Base-by-base conservation (phyloP, 768 basidiomycete genomes). In the Psilocybe cubensis region DNA sequence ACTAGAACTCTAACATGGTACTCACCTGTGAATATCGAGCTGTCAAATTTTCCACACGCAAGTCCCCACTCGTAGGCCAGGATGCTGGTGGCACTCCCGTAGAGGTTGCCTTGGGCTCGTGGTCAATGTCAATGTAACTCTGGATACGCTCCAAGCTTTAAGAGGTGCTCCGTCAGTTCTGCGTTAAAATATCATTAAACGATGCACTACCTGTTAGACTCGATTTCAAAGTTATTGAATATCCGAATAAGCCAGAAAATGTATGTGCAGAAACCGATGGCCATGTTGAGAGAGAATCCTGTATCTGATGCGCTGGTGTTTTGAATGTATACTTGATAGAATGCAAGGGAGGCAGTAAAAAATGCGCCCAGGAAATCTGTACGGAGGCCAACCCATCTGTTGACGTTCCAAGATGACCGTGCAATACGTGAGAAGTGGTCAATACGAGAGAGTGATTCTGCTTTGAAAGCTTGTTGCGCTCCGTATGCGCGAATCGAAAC, bases 401-500 rank as follows among this genome's bases (percentile, higher is more conserved):
- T 81, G 17, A 80, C 64, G 61, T 80, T 79, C 59, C 83, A 83
- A 68, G 79, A 81, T 0, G 75, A 74, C 10, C 79, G 63, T 4
- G 78, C 71, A n/a, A 77, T 69, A 20, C 77, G 70, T 11, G 75
- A 72, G 56, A 80, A 87, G 20, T 74, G 73, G 68, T 89, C 80
- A 38, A 88, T 82, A 4, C 82, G 75, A 23, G 71, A 66, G 38
- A 79, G 64, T 3, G 79, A 77, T 57, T 81, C 74, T 50, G 57
- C 57, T 56, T 64, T 77, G 72, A 78, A 86, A 3, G 68, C 58
- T 23, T 74, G 67, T 71, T 88, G 77, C 10, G 82, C 83, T 2
- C 82, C 81, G 62, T 85, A 90, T 0, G 88, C 88, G 25, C 87
- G 79, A 54, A 90, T 83, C 6, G 85, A 79, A 23, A 70, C 78